Conservation (phyloP, 1,284 basidiomycete species). For the Boletus hoseneyae region DNA sequence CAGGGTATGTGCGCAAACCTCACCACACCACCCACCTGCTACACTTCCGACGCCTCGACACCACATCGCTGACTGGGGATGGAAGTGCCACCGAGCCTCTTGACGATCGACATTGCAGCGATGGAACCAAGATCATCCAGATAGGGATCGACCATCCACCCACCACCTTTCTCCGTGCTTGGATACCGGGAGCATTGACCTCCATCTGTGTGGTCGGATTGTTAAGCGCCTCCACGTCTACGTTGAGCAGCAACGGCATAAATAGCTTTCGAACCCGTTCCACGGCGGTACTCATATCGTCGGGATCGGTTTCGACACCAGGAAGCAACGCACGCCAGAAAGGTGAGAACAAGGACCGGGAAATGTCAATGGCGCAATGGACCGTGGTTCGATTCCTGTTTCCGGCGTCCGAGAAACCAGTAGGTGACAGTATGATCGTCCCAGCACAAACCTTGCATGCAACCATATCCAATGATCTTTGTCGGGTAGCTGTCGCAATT, state of each 20-base stretch:
- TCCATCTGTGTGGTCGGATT: neutral
- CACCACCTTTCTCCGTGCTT: neutral
- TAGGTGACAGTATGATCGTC: neutral
- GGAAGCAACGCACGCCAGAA: neutral
- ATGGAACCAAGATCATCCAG: neutral
- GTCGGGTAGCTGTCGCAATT: no score
- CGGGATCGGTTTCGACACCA: neutral
- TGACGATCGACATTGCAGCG: neutral
- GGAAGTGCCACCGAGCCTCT: neutral
- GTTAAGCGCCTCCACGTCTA: neutral
- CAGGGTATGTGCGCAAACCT: neutral
- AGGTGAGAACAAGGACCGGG: slow-evolving; percentile 2
- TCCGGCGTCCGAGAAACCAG: neutral
- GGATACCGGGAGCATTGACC: no score
- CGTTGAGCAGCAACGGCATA: neutral
- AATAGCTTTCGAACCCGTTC: neutral
- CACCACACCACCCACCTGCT: no score
- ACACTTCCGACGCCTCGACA: no score
- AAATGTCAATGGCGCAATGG: neutral
- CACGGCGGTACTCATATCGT: neutral
- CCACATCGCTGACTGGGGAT: no score
- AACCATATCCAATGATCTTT: no score
- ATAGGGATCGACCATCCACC: neutral
- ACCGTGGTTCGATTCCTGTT: neutral
- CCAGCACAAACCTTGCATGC: neutral